Evolutionary conservation across 768 basidiomycete species (phyloP).

Genomic region (Lactifluus hygrophoroides): DNA sequence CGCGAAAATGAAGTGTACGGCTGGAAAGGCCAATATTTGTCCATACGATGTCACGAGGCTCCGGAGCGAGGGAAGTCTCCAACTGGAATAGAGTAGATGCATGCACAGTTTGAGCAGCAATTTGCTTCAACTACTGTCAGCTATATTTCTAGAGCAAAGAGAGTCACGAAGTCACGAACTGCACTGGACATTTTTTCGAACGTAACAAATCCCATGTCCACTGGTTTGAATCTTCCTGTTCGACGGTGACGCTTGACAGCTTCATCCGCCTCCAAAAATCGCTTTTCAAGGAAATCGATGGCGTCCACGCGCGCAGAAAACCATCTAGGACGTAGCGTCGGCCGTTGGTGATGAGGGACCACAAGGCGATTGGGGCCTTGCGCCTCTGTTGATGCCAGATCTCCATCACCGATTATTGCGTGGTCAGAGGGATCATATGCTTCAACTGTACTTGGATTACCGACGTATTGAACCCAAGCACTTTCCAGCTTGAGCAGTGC

Average conservation of each 20-base stretch:
- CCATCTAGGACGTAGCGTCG: constrained; percentile 68
- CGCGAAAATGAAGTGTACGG: constrained; percentile 51
- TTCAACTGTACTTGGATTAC: constrained; percentile 84
- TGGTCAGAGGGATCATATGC: constrained; percentile 67
- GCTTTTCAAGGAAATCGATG: constrained; percentile 74
- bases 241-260: constrained; percentile 66
- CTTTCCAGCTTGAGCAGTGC: constrained; percentile 71
- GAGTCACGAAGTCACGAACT: constrained; percentile 39
- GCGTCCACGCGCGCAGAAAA: constrained; percentile 78
- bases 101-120: constrained; percentile 79
- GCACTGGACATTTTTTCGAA: constrained; percentile 94
- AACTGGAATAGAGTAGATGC: constrained; percentile 57
- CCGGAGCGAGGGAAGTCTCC: constrained; percentile 73
- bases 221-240: constrained; percentile 68
- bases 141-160: background rate
- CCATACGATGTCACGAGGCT: constrained; percentile 96
- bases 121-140: constrained; percentile 48
- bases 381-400: constrained; percentile 45
- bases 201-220: constrained; percentile 86
- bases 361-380: constrained; percentile 47
- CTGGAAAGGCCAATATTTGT: constrained; percentile 69
- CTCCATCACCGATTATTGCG: constrained; percentile 41
- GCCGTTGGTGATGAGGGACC: constrained; percentile 66
- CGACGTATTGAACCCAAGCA: constrained; percentile 87
- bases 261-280: constrained; percentile 78